These are phyloP conservation scores for Halophytophthora batemanensis DNA, from an alignment of 352 stramenopile species.

Conservation along the genomic window DNA sequence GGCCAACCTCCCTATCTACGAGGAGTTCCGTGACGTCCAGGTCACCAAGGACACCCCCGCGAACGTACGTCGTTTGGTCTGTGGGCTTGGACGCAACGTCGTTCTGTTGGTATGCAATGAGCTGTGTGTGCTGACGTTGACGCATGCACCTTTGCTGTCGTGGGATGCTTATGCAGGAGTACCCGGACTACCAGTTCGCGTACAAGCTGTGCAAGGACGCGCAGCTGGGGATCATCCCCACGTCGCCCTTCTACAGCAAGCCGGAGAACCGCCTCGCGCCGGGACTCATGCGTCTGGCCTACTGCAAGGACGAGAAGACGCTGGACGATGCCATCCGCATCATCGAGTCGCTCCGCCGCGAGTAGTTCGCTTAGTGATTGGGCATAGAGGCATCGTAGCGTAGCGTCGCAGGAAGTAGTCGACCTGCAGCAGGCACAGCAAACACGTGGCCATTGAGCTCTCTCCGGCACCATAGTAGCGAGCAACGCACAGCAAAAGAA, in stretches of 20 bases:
- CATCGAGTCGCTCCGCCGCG: conserved; percentile 49
- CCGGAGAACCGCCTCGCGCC: conserved; percentile 77
- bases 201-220: conserved; percentile 89
- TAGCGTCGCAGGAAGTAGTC: too few relatives aligned
- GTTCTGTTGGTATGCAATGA: too few relatives aligned
- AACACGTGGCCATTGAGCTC: too few relatives aligned
- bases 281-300: conserved; percentile 90
- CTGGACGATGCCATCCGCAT: conserved; percentile 83
- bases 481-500: too few relatives aligned
- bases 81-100: neutral
- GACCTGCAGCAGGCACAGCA: too few relatives aligned
- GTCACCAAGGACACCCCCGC: conserved; percentile 50
- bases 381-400: conserved; percentile 8
- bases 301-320: conserved; percentile 96
- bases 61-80: conserved; percentile 34
- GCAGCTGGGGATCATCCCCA: conserved; percentile 92
- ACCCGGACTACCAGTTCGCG: conserved; percentile 85
- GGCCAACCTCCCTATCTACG: conserved; percentile 58
- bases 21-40: conserved; percentile 62
- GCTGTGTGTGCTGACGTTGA: conserved; percentile 5
- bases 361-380: conserved; percentile 14
- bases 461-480: too few relatives aligned
- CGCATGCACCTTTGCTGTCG: neutral
- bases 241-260: conserved; percentile 91
- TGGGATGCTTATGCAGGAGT: conserved; percentile 40